These are phyloP conservation scores for Setaria italica DNA, from an alignment of 202 grass and related monocot genomes.

Conservation along the genomic window DNA sequence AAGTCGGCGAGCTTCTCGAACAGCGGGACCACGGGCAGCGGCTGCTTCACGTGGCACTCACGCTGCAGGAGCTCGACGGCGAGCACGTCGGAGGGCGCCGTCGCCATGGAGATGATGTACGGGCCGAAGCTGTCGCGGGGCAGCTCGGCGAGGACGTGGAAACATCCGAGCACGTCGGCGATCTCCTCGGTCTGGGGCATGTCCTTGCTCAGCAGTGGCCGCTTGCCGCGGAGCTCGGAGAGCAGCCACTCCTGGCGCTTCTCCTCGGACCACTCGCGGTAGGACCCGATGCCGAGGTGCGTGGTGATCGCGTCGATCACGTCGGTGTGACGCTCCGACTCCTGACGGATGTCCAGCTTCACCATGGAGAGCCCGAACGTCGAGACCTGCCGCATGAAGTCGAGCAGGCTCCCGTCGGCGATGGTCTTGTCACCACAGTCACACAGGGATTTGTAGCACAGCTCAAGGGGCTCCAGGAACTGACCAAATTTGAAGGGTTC, in stretches of 20 bases:
- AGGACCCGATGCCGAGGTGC: constrained; percentile 77
- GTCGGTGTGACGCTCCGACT: constrained; percentile 90
- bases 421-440: constrained; percentile 70
- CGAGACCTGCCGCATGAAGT: constrained; percentile 80
- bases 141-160: constrained; percentile 82
- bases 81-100: constrained; percentile 83
- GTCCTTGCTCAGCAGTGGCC: constrained; percentile 64
- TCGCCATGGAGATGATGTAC: constrained; percentile 93
- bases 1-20: constrained; percentile 90
- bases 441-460: constrained; percentile 77
- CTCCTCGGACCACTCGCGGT: constrained; percentile 74
- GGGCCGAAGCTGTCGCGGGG: constrained; percentile 73
- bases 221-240: constrained; percentile 73
- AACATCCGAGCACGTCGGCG: constrained; percentile 72
- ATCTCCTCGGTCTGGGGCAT: constrained; percentile 73
- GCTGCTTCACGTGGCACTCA: constrained; percentile 56
- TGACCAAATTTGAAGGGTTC: constrained; percentile 1
- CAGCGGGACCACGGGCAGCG: constrained; percentile 70
- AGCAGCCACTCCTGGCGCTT: constrained; percentile 76
- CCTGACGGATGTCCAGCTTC: constrained; percentile 90
- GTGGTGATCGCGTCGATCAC: constrained; percentile 78
- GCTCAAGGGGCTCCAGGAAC: constrained; percentile 85
- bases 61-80: constrained; percentile 84
- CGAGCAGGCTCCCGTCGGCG: constrained; percentile 86
- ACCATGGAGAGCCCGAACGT: constrained; percentile 78